These are phyloP conservation scores for Xanthoparmelia taractica DNA, from an alignment of 495 filamentous ascomycete genomes.

Conservation along the genomic window DNA sequence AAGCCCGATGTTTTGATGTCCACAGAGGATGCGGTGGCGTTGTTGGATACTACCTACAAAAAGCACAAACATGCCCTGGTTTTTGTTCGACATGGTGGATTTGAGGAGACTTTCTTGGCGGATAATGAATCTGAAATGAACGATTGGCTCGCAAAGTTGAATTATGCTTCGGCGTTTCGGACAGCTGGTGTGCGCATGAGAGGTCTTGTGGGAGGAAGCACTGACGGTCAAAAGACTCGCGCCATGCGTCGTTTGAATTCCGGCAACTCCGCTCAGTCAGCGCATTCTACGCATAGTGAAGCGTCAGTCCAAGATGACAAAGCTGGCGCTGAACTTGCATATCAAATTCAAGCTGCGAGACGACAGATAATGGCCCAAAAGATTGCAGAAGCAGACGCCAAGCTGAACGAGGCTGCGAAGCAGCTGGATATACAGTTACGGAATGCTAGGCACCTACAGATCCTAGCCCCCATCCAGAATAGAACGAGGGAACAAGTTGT, in stretches of 20 bases:
- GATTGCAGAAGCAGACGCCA: conserved; percentile 77
- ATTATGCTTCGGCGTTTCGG: conserved; percentile 90
- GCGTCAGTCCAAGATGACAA: conserved; percentile 55
- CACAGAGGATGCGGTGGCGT: conserved; percentile 81
- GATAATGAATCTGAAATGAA: conserved; percentile 87
- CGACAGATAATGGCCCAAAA: conserved; percentile 73
- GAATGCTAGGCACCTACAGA: conserved; percentile 86
- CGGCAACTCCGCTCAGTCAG: conserved; percentile 44
- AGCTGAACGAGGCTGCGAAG: conserved; percentile 60
- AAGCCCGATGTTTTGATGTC: conserved; percentile 90
- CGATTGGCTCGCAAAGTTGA: conserved; percentile 93
- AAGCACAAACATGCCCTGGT: conserved; percentile 96
- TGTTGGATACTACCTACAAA: conserved; percentile 79
- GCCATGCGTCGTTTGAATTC: conserved; percentile 63
- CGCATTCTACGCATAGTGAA: conserved; percentile 64
- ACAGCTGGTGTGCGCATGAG: conserved; percentile 87
- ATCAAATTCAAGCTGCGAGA: conserved; percentile 73
- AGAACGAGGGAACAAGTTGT: conserved; percentile 82
- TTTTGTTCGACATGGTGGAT: conserved; percentile 77
- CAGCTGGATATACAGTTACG: conserved; percentile 74
- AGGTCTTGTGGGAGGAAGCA: conserved; percentile 73
- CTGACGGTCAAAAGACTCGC: conserved; percentile 73
- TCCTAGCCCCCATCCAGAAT: conserved; percentile 79
- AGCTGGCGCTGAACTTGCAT: conserved; percentile 71
- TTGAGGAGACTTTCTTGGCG: conserved; percentile 87